Evolutionary conservation across 441 rosid genomes (phyloP).

Genomic region (Hura crepitans): DNA sequence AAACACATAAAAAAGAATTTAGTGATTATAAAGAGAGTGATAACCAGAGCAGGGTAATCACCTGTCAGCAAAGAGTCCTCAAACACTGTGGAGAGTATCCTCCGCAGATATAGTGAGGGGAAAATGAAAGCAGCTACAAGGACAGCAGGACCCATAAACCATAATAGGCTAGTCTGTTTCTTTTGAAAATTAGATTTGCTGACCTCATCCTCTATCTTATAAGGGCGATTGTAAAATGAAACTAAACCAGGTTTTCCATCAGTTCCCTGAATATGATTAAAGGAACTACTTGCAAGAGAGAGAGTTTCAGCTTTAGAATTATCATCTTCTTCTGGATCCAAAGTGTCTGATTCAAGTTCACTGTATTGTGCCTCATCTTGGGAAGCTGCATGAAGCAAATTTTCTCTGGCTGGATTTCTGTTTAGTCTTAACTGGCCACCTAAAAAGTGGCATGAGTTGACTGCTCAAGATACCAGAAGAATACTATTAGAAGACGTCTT

Average conservation of each 20-base stretch:
- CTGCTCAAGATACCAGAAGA: constrained; percentile 29
- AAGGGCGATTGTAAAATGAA: constrained; percentile 70
- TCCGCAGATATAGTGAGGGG: constrained; percentile 78
- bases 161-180: constrained; percentile 50
- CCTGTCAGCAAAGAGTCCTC: constrained; percentile 96
- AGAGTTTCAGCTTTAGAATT: constrained; percentile 32
- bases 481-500: constrained; percentile 18
- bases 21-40: background rate
- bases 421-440: constrained; percentile 30
- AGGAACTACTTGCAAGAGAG: constrained; percentile 32
- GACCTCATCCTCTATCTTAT: constrained; percentile 36
- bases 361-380: constrained; percentile 39
- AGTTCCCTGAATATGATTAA: constrained; percentile 40
- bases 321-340: constrained; percentile 35
- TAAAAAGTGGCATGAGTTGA: constrained; percentile 30
- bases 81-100: constrained; percentile 64
- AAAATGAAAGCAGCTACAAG: constrained; percentile 86
- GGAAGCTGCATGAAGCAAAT: constrained; percentile 34
- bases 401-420: constrained; percentile 33
- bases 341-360: constrained; percentile 33
- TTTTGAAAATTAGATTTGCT: constrained; percentile 30
- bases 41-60: constrained; percentile 20
- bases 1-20: background rate
- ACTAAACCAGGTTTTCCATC: constrained; percentile 73
- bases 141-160: constrained; percentile 86